A percentile compares a stretch with the other conserved stretches of the same genome.
Evolutionary conservation across 202 grass and related monocot species (phyloP).

Genomic region (Setaria viridis): DNA sequence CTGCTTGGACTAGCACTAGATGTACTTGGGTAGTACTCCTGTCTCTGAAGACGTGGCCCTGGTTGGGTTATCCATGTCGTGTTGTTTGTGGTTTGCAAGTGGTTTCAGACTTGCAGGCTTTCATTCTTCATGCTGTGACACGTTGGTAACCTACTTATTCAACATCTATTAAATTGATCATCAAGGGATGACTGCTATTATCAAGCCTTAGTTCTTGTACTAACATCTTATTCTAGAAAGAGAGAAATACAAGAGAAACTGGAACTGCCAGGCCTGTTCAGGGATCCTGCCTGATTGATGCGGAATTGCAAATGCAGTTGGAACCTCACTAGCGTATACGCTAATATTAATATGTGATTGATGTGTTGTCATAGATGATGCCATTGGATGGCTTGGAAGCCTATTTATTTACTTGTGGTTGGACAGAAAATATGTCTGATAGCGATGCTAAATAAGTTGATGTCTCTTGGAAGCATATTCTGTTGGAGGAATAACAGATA

Average conservation of each 20-base stretch:
- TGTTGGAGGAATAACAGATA: not conserved
- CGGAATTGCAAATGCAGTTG: not conserved
- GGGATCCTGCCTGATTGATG: not conserved
- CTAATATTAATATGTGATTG: not conserved
- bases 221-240: not conserved
- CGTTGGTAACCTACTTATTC: not conserved
- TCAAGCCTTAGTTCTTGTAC: not conserved
- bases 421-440: slow-evolving; percentile 15
- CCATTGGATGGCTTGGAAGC: not conserved
- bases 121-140: slow-evolving; percentile 4
- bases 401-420: slow-evolving; percentile 9
- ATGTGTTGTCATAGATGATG: not conserved
- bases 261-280: not conserved
- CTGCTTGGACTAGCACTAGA: not conserved
- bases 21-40: not conserved
- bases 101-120: slow-evolving; percentile 7
- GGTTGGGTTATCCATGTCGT: slow-evolving; percentile 5
- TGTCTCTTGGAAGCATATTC: slow-evolving; percentile 12
- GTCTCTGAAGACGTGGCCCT: not conserved
- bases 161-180: not conserved
- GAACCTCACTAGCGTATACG: not conserved
- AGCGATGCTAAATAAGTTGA: slow-evolving; percentile 7
- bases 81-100: slow-evolving; percentile 11
- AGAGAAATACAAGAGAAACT: not conserved
- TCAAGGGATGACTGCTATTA: not conserved